Evolutionary conservation across 2,329 filamentous ascomycete species (phyloP).

Genomic region (Aspergillus sp.): DNA sequence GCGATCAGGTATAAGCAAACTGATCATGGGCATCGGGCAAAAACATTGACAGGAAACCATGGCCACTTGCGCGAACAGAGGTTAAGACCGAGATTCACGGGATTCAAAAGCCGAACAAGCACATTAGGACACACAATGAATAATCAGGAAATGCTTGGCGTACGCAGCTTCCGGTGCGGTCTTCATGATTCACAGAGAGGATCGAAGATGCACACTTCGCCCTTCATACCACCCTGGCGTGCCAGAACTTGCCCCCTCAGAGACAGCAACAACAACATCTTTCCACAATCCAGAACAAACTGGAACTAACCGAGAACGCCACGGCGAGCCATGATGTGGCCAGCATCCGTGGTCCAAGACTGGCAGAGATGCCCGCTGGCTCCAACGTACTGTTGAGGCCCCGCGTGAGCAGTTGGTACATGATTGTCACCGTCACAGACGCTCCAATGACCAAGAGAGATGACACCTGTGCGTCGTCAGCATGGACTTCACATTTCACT

Average conservation of each 20-base stretch:
- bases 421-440: constrained; percentile 8
- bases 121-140: constrained; percentile 1
- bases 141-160: not conserved
- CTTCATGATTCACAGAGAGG: not conserved
- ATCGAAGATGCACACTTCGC: not conserved
- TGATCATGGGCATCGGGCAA: no score
- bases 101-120: constrained; percentile 1
- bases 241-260: constrained; percentile 6
- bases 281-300: constrained; percentile 9
- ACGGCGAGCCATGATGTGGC: constrained; percentile 9
- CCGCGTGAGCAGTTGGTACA: constrained; percentile 4
- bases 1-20: no score
- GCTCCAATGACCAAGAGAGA: constrained; percentile 7
- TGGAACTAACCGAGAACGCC: constrained; percentile 2
- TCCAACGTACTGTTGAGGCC: constrained; percentile 4
- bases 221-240: constrained; percentile 2
- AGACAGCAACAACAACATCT: constrained; percentile 9
- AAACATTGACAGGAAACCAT: no score
- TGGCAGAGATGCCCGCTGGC: constrained; percentile 3
- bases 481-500: constrained; percentile 1
- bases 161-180: not conserved
- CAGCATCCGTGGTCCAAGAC: constrained; percentile 7
- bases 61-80: not conserved
- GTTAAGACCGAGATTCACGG: not conserved
- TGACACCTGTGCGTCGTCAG: constrained; percentile 1